Evolutionary conservation across 2,329 filamentous ascomycete genomes (phyloP).

Genomic region (Fusarium pseudograminearum): DNA sequence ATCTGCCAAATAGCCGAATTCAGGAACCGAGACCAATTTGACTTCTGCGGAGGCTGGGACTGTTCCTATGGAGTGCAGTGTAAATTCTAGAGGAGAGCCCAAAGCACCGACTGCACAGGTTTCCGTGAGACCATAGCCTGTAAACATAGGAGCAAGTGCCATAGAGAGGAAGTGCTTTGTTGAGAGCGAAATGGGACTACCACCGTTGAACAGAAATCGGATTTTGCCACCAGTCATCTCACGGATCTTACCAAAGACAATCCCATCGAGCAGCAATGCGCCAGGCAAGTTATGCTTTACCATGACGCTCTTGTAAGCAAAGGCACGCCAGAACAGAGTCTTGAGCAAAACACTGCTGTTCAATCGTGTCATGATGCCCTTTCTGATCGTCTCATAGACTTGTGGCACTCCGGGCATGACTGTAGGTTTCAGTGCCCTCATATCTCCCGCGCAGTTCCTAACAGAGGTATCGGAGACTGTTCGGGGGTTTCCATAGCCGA

Average conservation of each 20-base stretch:
- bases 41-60: constrained; percentile 82
- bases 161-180: constrained; percentile 92
- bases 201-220: constrained; percentile 91
- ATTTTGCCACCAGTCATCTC: constrained; percentile 88
- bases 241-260: constrained; percentile 92
- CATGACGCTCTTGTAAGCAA: constrained; percentile 69
- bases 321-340: constrained; percentile 81
- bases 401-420: constrained; percentile 94
- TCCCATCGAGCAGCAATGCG: constrained; percentile 76
- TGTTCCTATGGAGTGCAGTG: constrained; percentile 79
- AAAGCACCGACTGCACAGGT: constrained; percentile 84
- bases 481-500: constrained; percentile 91
- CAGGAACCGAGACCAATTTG: constrained; percentile 90
- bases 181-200: constrained; percentile 87
- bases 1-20: constrained; percentile 83
- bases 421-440: constrained; percentile 88
- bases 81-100: constrained; percentile 86
- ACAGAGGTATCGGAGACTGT: constrained; percentile 88
- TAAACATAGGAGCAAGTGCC: constrained; percentile 92
- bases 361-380: constrained; percentile 86
- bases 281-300: constrained; percentile 71
- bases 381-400: constrained; percentile 96
- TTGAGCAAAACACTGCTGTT: constrained; percentile 75
- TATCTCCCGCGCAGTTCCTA: constrained; percentile 91
- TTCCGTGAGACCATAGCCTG: constrained; percentile 93